Evolutionary conservation across 495 filamentous ascomycete species (phyloP).

Genomic region (Penicillium steckii): DNA sequence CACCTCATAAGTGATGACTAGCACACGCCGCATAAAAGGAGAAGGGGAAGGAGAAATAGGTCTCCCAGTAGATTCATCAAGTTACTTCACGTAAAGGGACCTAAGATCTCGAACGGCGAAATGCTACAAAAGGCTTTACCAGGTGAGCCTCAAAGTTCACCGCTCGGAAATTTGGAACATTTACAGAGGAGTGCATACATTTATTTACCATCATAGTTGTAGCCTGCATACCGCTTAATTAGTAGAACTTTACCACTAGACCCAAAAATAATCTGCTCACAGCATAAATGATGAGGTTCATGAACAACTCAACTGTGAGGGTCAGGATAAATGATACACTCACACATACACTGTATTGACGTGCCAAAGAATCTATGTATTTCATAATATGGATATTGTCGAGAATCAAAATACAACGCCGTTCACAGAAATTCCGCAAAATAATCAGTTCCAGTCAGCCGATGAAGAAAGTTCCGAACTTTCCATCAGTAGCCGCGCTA

Average conservation of each 20-base stretch:
- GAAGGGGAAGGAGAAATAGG: background rate
- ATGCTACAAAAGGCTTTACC: background rate
- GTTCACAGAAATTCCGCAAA: background rate
- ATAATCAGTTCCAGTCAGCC: background rate
- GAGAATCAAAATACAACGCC: background rate
- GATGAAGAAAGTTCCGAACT: background rate
- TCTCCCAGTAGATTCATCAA: background rate
- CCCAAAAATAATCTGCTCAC: too few species aligned
- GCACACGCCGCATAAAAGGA: background rate
- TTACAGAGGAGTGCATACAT: background rate
- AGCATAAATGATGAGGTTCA: too few species aligned
- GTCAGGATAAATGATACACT: background rate
- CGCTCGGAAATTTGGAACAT: background rate
- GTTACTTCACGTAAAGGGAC: too few species aligned
- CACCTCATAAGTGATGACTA: slow-evolving; percentile 2
- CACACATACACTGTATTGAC: background rate
- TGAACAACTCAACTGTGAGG: background rate
- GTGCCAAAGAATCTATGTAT: slow-evolving; percentile 8
- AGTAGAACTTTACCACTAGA: too few species aligned
- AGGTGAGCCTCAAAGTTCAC: background rate
- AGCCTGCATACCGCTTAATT: background rate
- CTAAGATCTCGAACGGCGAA: background rate
- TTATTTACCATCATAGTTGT: background rate
- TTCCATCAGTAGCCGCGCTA: background rate
- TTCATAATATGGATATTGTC: slow-evolving; percentile 5